phyloP scores from a whole-genome alignment of 148 eudicot genomes.

The Heliamphora exappendiculata region DNA sequence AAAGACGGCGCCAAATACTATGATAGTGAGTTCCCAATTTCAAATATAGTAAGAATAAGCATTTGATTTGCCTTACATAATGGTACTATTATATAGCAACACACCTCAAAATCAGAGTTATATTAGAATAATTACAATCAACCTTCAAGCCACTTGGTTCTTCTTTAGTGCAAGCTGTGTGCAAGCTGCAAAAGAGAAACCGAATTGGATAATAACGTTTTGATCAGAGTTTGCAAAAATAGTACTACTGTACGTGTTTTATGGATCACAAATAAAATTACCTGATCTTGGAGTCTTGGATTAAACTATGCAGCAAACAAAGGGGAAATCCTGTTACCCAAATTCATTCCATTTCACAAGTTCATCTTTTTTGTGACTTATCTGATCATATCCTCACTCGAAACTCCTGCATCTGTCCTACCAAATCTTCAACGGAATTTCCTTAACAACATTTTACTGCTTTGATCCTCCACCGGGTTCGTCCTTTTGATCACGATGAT shows the following conservation, averaged over 20 bases:
- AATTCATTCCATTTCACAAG: neutral
- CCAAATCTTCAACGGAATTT: neutral
- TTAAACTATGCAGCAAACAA: neutral
- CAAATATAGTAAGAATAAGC: neutral
- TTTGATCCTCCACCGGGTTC: conserved; percentile 24
- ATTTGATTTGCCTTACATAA: neutral
- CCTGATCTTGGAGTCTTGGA: neutral
- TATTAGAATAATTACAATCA: neutral
- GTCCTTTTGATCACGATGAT: conserved; percentile 16
- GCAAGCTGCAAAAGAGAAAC: neutral
- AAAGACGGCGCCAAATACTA: no score
- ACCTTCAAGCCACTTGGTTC: conserved; percentile 11
- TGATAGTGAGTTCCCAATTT: no score
- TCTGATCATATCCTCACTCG: neutral
- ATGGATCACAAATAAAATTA: neutral
- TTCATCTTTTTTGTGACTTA: no score
- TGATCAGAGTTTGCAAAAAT: neutral
- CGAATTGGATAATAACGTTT: neutral
- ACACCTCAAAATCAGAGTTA: conserved; percentile 6
- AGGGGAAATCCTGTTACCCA: neutral
- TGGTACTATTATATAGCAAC: neutral
- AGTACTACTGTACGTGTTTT: neutral
- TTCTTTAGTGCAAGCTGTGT: neutral
- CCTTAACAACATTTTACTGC: neutral
- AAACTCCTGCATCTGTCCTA: neutral